Percentiles rank a stretch among this genome's conserved stretches.
These are phyloP conservation scores for Tricladium varicosporioides DNA, from an alignment of 2,329 filamentous ascomycete genomes.

Conservation along the genomic window DNA sequence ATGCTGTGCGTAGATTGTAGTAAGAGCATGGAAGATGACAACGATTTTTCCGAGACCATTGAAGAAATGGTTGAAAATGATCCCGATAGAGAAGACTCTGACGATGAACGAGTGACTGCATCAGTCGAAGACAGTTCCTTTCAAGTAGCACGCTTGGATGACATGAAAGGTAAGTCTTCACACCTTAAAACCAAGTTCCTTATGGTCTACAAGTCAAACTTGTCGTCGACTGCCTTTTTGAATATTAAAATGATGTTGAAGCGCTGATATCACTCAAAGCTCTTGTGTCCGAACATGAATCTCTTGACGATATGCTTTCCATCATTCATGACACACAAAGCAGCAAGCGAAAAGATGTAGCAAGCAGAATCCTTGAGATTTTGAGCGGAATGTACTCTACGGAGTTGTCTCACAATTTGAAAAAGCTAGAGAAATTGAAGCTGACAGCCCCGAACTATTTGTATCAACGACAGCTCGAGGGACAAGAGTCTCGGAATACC, in stretches of 20 bases:
- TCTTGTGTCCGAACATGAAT: slow-evolving; percentile 1
- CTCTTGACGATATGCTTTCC: not conserved
- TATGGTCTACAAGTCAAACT: not conserved
- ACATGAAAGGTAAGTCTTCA: not conserved
- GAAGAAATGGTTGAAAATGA: not conserved
- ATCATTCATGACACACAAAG: not conserved
- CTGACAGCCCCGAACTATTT: not conserved
- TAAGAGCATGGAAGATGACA: not conserved
- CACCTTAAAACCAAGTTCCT: not conserved
- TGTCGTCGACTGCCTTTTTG: too few relatives aligned
- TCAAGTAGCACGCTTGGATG: not conserved
- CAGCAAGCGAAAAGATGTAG: not conserved
- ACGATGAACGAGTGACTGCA: not conserved
- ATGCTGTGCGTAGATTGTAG: slow-evolving; percentile 5
- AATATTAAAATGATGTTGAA: too few relatives aligned
- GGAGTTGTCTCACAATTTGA: not conserved
- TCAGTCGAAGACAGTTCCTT: not conserved
- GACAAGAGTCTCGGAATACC: not conserved
- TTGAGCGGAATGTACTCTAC: not conserved
- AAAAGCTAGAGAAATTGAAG: not conserved
- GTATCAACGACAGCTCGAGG: not conserved
- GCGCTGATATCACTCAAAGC: not conserved
- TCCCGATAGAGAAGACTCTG: too few relatives aligned
- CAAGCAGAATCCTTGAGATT: not conserved
- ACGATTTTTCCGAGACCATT: not conserved